Evolutionary conservation across 768 basidiomycete species (phyloP), one percentile per base, ranked within the genome.

Genomic region (Leccinellum albellum): DNA sequence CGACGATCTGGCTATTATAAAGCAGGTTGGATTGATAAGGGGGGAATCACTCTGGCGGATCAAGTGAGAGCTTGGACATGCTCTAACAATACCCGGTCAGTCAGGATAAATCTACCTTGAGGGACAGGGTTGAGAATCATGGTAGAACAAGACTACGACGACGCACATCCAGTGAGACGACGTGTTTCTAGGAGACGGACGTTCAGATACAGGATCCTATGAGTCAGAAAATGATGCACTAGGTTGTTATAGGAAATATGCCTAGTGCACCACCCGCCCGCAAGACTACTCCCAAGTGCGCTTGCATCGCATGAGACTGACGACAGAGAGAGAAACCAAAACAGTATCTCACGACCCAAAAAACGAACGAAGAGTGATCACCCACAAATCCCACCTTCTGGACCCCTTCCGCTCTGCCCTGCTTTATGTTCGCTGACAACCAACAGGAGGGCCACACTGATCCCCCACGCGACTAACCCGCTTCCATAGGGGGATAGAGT

Each of bases 81-180:
- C 42, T 91, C 86, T 0, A 89, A 89, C 90, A 97, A 95, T 0
- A 88, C 94, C 87, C 90, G 96, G 5, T 94, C 95, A 0, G 95
- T 97, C 57, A 97, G 77, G 57, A 93, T 86, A 61, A 95, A 87
- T 49, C 89, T 93, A 57, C 33, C 42, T 13, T 42, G 5, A 57
- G 5, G 12, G 10, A 42, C 5, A 46, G 35, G 31, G 29, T 51
- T 51, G 24, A 20, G 20, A 50, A 40, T 53, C 6, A n/a, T 42
- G 1, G 40, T 20, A 10, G 40, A 42, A 21, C 8, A 17, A 12
- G 26, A 29, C 9, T 8, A 53, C 29, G 28, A 47, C 49, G 15
- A 72, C 83, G 64, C 58, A 94, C 91, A 94, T 91, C 32, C 93
- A 53, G 82, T 4, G 94, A 94, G 3, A 95, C 77, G 17, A 94